phyloP scores from a whole-genome alignment of 257 asterid species.

The Catharanthus roseus region DNA sequence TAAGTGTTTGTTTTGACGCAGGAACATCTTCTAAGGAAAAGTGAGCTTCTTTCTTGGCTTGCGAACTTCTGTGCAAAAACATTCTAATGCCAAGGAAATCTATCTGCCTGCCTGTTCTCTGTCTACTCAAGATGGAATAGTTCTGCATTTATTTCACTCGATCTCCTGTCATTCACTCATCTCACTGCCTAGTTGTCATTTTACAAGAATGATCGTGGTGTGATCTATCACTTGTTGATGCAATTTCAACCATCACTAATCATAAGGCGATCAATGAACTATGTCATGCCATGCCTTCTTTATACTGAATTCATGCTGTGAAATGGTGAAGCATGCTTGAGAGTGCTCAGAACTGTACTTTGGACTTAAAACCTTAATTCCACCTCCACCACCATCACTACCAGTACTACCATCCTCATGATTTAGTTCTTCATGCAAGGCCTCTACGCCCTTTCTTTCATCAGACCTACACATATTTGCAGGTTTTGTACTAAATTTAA shows the following conservation, averaged over 20 bases:
- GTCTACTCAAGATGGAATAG: slow-evolving; percentile 54
- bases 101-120: slow-evolving; percentile 66
- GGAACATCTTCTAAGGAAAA: slow-evolving; percentile 62
- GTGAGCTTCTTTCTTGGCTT: slow-evolving; percentile 63
- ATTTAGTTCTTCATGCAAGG: slow-evolving; percentile 79
- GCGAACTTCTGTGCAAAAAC: slow-evolving; percentile 60
- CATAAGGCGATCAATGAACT: slow-evolving; percentile 61
- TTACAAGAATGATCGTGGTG: slow-evolving; percentile 56
- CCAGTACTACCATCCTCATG: slow-evolving; percentile 44
- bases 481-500: slow-evolving; percentile 75
- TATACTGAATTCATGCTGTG: slow-evolving; percentile 69
- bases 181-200: slow-evolving; percentile 55
- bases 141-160: slow-evolving; percentile 53
- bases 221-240: slow-evolving; percentile 58
- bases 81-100: slow-evolving; percentile 63
- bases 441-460: slow-evolving; percentile 71
- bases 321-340: slow-evolving; percentile 82
- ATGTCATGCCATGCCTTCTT: slow-evolving; percentile 75
- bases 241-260: slow-evolving; percentile 57
- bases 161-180: slow-evolving; percentile 42
- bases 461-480: slow-evolving; percentile 73
- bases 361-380: slow-evolving; percentile 54
- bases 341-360: slow-evolving; percentile 56
- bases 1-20: slow-evolving; percentile 85
- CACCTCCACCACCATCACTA: slow-evolving; percentile 41